These are phyloP conservation scores for Bruguiera sexangula DNA, from an alignment of 345 rosid species.

Conservation along the genomic window DNA sequence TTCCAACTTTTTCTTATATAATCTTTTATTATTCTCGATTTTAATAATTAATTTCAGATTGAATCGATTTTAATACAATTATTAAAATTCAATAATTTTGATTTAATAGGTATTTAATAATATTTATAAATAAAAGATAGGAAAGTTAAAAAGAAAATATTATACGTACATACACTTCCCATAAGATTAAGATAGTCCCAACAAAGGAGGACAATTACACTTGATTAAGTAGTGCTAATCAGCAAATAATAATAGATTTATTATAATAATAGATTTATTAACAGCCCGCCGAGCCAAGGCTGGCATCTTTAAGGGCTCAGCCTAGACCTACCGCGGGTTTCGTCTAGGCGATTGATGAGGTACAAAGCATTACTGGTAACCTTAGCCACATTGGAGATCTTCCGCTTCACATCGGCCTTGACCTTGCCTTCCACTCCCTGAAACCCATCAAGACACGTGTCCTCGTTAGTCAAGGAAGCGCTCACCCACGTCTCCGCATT, in stretches of 20 bases:
- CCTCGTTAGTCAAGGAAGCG: slow-evolving; percentile 74
- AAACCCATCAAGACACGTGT: slow-evolving; percentile 91
- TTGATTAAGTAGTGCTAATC: not conserved
- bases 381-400: slow-evolving; percentile 58
- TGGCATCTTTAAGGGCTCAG: slow-evolving; percentile 12
- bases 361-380: slow-evolving; percentile 85
- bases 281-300: not conserved
- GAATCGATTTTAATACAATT: too few species aligned
- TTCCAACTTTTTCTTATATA: too few species aligned
- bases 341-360: slow-evolving; percentile 60
- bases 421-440: slow-evolving; percentile 34
- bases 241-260: not conserved
- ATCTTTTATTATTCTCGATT: too few species aligned
- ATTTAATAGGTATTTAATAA: too few species aligned
- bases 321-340: slow-evolving; percentile 33
- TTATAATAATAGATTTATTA: not conserved
- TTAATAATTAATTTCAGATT: too few species aligned
- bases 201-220: not conserved
- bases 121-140: too few species aligned
- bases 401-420: slow-evolving; percentile 44
- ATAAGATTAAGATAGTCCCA: too few species aligned
- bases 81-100: too few species aligned
- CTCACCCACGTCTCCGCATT: slow-evolving; percentile 88
- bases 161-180: too few species aligned
- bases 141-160: too few species aligned